Conservation (phyloP, 2,329 filamentous ascomycete genomes). For the Cercospora nicotianae region DNA sequence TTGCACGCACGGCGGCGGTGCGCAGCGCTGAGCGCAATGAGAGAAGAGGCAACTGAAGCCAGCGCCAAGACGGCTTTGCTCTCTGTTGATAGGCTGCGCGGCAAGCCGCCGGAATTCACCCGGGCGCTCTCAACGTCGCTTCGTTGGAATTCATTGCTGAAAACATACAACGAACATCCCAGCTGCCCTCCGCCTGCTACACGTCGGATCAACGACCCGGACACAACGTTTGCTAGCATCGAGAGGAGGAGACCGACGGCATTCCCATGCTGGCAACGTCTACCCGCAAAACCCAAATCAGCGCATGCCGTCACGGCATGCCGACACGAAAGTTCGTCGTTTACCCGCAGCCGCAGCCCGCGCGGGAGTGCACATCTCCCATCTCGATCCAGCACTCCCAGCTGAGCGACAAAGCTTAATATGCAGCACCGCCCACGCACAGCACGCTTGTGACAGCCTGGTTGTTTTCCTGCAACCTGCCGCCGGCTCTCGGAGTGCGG, state of each 20-base stretch:
- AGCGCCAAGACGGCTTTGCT: background rate
- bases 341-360: background rate
- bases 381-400: background rate
- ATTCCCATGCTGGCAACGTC: background rate
- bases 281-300: background rate
- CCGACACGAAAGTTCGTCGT: background rate
- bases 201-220: background rate
- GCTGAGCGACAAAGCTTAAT: background rate
- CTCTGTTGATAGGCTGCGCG: background rate
- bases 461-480: background rate
- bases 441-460: background rate
- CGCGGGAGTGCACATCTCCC: background rate
- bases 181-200: background rate
- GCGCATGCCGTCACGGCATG: background rate
- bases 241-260: background rate
- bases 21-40: background rate
- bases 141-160: background rate
- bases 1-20: background rate
- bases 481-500: background rate
- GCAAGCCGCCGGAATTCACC: background rate
- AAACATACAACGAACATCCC: background rate
- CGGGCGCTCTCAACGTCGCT: background rate
- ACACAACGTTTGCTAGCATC: background rate
- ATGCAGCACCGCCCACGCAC: background rate
- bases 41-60: background rate